Conservation (phyloP, 805 yeast species). For the Candida ulmi region DNA sequence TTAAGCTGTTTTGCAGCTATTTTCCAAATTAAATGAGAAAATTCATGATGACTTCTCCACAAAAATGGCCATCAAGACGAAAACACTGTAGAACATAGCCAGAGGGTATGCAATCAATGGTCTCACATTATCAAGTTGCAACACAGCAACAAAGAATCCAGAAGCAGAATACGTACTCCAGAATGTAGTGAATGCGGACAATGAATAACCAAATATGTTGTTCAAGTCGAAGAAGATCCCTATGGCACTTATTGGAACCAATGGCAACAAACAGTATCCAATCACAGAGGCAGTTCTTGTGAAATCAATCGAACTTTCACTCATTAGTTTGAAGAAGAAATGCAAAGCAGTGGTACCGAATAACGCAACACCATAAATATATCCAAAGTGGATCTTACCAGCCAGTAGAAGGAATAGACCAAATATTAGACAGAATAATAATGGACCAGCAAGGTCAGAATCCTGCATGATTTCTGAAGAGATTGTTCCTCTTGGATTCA, state of each 20-base stretch:
- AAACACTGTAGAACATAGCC: constrained; percentile 84
- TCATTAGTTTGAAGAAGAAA: constrained; percentile 81
- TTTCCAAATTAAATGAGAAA: too few species aligned
- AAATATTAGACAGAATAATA: constrained; percentile 79
- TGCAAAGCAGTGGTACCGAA: constrained; percentile 86
- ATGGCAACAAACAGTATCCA: constrained; percentile 90
- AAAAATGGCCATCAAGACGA: constrained; percentile 94
- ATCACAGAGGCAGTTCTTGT: constrained; percentile 81
- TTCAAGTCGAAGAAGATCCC: constrained; percentile 60
- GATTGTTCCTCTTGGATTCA: constrained; percentile 63
- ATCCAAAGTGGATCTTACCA: constrained; percentile 95
- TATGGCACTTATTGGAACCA: constrained; percentile 71
- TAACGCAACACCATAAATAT: constrained; percentile 92
- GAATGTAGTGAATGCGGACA: constrained; percentile 60
- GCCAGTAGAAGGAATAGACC: constrained; percentile 78
- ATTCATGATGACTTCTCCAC: constrained; percentile 30
- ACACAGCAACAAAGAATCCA: constrained; percentile 83
- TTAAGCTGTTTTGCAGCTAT: too few species aligned
- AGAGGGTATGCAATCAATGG: constrained; percentile 91
- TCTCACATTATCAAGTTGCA: constrained; percentile 80
- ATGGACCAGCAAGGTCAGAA: constrained; percentile 92
- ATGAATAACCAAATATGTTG: constrained; percentile 63
- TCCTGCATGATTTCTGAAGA: constrained; percentile 78
- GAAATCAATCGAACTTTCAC: constrained; percentile 47
- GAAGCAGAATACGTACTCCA: constrained; percentile 96